These are phyloP conservation scores for Linum lewisii DNA, from an alignment of 345 rosid genomes.

Conservation along the genomic window DNA sequence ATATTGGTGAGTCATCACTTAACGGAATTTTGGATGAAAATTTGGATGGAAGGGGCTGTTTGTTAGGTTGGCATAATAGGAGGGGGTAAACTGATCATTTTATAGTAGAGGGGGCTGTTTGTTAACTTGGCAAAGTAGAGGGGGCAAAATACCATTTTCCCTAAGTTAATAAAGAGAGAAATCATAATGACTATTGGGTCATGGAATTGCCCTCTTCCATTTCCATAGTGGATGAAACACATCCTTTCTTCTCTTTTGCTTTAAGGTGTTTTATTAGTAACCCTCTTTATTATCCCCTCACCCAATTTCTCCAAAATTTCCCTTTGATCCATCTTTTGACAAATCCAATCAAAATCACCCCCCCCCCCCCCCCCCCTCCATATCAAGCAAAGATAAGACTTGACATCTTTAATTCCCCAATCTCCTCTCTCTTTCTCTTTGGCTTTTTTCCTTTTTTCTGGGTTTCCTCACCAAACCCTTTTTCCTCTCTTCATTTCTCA, in stretches of 20 bases:
- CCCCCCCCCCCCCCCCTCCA: slow-evolving; percentile 2
- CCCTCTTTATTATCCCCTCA: slow-evolving; percentile 6
- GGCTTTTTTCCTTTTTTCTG: neutral
- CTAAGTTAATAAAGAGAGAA: too few species aligned
- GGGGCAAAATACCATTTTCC: too few species aligned
- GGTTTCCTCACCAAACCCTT: neutral
- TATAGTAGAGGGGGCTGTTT: too few species aligned
- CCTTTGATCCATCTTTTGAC: slow-evolving; percentile 14
- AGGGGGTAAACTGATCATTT: too few species aligned
- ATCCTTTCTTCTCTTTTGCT: slow-evolving; percentile 15
- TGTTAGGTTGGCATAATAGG: too few species aligned
- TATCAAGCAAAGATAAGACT: slow-evolving; percentile 16
- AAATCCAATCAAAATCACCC: slow-evolving; percentile 32
- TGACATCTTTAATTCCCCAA: slow-evolving; percentile 30
- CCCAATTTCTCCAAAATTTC: slow-evolving; percentile 6
- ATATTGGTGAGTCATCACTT: too few species aligned
- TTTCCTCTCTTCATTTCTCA: neutral
- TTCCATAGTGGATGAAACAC: slow-evolving; percentile 15
- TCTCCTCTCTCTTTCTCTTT: slow-evolving; percentile 12
- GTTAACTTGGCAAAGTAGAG: too few species aligned
- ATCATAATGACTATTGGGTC: slow-evolving; percentile 5
- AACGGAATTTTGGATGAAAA: too few species aligned
- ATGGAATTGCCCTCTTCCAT: neutral
- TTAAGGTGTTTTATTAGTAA: neutral
- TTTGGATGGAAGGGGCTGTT: too few species aligned